These are phyloP conservation scores for Arachis stenosperma DNA, from an alignment of 306 rosid species.

Conservation along the genomic window DNA sequence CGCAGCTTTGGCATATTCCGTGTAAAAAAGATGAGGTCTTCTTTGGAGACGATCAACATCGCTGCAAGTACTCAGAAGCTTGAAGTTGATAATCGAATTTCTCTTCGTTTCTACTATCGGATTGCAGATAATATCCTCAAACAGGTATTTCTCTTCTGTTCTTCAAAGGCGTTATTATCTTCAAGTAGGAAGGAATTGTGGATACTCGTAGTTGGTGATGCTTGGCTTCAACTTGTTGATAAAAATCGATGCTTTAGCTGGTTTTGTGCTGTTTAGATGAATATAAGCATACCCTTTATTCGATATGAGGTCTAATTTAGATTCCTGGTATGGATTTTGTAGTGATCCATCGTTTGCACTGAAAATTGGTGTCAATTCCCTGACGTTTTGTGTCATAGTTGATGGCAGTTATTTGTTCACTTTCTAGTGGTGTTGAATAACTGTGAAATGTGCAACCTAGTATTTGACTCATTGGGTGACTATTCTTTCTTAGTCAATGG, in stretches of 20 bases:
- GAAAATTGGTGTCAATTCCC: constrained; percentile 8
- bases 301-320: background rate
- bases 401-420: constrained; percentile 2
- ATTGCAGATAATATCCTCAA: constrained; percentile 83
- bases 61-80: constrained; percentile 71
- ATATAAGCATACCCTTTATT: constrained; percentile 11
- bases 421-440: background rate
- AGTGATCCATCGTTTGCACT: background rate
- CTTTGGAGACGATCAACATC: constrained; percentile 71
- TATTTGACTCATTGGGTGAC: background rate
- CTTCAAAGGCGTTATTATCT: background rate
- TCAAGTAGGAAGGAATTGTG: background rate
- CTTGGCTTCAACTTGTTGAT: background rate
- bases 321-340: background rate
- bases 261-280: background rate
- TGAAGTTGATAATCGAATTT: constrained; percentile 76
- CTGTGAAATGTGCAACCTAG: background rate
- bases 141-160: constrained; percentile 59
- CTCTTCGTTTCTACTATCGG: constrained; percentile 78
- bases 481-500: background rate
- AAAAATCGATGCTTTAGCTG: constrained; percentile 16
- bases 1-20: constrained; percentile 9
- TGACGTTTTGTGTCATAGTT: background rate
- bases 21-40: constrained; percentile 53
- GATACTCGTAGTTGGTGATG: background rate